These are phyloP conservation scores for Arthrobotrys megalospora DNA, from an alignment of 2,329 filamentous ascomycete genomes.

Conservation along the genomic window DNA sequence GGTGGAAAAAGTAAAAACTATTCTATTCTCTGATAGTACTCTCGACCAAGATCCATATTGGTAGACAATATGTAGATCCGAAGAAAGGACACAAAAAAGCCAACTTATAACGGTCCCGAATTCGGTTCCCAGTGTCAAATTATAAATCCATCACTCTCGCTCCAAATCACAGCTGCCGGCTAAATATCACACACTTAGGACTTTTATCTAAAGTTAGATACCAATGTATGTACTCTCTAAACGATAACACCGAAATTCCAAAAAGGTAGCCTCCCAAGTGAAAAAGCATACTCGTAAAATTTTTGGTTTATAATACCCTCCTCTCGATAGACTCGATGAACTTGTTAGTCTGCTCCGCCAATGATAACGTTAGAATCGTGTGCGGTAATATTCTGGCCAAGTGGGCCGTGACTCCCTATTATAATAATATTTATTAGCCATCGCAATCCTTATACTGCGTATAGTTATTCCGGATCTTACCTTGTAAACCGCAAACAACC, in stretches of 20 bases:
- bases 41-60: not conserved
- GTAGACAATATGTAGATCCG: not conserved
- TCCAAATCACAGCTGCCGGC: not conserved
- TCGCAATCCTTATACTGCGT: not conserved
- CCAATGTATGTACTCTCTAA: slow-evolving; percentile 11
- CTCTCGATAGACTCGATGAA: slow-evolving; percentile 83
- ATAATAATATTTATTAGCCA: slow-evolving; percentile 7
- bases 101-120: not conserved
- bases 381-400: slow-evolving; percentile 94
- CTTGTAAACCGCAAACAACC: slow-evolving; percentile 94
- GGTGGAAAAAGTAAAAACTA: slow-evolving; percentile 61
- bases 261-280: slow-evolving; percentile 9
- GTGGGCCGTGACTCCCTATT: slow-evolving; percentile 86
- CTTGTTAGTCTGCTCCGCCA: slow-evolving; percentile 98
- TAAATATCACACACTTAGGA: slow-evolving; percentile 10
- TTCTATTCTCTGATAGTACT: slow-evolving; percentile 7
- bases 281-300: not conserved
- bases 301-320: slow-evolving; percentile 68
- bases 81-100: not conserved
- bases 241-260: not conserved
- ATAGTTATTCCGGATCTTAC: slow-evolving; percentile 6
- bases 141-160: not conserved
- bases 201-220: slow-evolving; percentile 30
- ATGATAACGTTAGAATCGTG: slow-evolving; percentile 90
- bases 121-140: not conserved